Evolutionary conservation across 1,139 yeast species (phyloP).

Genomic region (Scheffersomyces stambukii): DNA sequence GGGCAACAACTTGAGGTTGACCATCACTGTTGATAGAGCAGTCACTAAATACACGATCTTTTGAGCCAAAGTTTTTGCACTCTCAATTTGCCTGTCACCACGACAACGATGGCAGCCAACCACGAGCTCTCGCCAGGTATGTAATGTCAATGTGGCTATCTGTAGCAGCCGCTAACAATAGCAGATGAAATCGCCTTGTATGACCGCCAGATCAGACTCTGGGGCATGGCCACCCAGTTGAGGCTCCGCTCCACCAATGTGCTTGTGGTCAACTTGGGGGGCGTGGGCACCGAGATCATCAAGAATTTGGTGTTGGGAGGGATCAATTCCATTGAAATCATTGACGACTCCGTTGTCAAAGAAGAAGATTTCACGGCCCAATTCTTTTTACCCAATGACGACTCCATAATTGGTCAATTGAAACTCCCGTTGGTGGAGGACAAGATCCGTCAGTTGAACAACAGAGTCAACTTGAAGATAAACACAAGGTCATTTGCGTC

Average conservation of each 20-base stretch:
- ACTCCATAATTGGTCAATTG: constrained; percentile 40
- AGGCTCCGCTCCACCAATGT: constrained; percentile 72
- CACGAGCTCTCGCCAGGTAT: constrained; percentile 11
- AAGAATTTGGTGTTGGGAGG: constrained; percentile 91
- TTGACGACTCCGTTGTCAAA: constrained; percentile 53
- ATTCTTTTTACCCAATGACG: constrained; percentile 65
- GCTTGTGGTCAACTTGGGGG: constrained; percentile 64
- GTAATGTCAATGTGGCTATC: constrained; percentile 1
- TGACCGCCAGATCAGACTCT: constrained; percentile 90
- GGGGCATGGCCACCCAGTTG: constrained; percentile 95
- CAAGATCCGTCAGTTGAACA: constrained; percentile 68
- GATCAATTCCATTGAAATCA: constrained; percentile 67
- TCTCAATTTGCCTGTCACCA: too few species aligned
- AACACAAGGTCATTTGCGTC: constrained; percentile 31
- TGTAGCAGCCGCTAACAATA: constrained; percentile 4
- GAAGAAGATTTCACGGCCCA: constrained; percentile 73
- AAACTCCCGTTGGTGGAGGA: constrained; percentile 54
- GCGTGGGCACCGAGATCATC: constrained; percentile 72
- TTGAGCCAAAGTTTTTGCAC: too few species aligned
- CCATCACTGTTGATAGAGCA: too few species aligned
- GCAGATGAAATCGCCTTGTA: constrained; percentile 84
- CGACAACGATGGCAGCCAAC: constrained; percentile 1
- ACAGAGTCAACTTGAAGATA: constrained; percentile 57
- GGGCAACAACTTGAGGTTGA: too few species aligned
- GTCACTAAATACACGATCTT: too few species aligned